Conservation (phyloP, 441 rosid genomes). For the Pelargonium cotyledonis region DNA sequence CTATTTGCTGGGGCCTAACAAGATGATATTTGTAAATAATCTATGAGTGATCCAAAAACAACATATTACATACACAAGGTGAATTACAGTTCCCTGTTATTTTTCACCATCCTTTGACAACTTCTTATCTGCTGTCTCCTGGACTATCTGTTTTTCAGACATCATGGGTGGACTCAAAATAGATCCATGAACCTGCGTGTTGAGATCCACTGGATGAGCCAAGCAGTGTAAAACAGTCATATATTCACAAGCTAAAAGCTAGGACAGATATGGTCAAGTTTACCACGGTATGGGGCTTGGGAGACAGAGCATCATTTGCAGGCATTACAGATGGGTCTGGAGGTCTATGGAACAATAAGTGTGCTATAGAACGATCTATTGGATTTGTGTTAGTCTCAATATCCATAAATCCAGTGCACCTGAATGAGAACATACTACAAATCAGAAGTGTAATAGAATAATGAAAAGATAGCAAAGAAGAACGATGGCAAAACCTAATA, state of each 20-base stretch:
- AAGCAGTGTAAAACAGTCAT: background rate
- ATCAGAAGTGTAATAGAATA: background rate
- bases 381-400: constrained; percentile 86
- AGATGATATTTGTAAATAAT: constrained; percentile 17
- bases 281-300: constrained; percentile 46
- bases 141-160: constrained; percentile 28
- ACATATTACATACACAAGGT: constrained; percentile 10
- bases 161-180: constrained; percentile 30
- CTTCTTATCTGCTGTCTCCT: constrained; percentile 26
- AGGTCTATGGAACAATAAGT: constrained; percentile 78
- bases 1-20: constrained; percentile 7
- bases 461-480: background rate
- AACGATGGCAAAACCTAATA: background rate
- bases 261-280: constrained; percentile 10
- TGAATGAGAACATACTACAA: constrained; percentile 21
- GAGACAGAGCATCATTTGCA: constrained; percentile 30
- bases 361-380: constrained; percentile 86
- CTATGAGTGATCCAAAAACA: constrained; percentile 10
- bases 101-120: constrained; percentile 26
- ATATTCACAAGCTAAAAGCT: constrained; percentile 10
- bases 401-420: constrained; percentile 60
- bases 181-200: constrained; percentile 47
- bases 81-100: constrained; percentile 13
- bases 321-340: constrained; percentile 43
- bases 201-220: constrained; percentile 3